Conservation (phyloP, 2,329 filamentous ascomycete genomes). For the Rosellinia necatrix region DNA sequence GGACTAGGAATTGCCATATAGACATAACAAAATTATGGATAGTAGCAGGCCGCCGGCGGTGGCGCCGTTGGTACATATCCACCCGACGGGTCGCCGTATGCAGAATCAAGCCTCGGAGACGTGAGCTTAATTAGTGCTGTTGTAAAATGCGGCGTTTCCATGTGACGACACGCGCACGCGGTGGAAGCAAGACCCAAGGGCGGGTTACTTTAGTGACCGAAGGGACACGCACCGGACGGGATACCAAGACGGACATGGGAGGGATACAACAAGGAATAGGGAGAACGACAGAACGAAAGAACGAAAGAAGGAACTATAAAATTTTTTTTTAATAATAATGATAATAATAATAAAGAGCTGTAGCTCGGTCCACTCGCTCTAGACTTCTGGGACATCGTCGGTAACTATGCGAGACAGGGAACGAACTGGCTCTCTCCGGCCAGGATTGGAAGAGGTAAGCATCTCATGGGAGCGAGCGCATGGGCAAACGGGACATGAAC, state of each 20-base stretch:
- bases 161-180: slow-evolving; percentile 7
- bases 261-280: too few relatives aligned
- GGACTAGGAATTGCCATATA: too few relatives aligned
- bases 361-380: slow-evolving; percentile 7
- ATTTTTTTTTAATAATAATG: not conserved
- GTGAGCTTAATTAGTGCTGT: slow-evolving; percentile 19
- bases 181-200: slow-evolving; percentile 1
- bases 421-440: too few relatives aligned
- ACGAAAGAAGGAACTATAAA: too few relatives aligned
- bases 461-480: slow-evolving; percentile 11
- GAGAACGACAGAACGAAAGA: too few relatives aligned
- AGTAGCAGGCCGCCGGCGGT: slow-evolving; percentile 11
- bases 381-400: slow-evolving; percentile 5
- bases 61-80: slow-evolving; percentile 12
- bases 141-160: slow-evolving; percentile 6
- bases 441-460: not conserved
- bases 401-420: slow-evolving; percentile 15
- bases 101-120: slow-evolving; percentile 25
- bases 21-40: too few relatives aligned
- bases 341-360: too few relatives aligned
- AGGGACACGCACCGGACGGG: too few relatives aligned
- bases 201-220: too few relatives aligned
- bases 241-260: too few relatives aligned
- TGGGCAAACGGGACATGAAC: slow-evolving; percentile 15
- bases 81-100: slow-evolving; percentile 17